Percentiles rank a stretch among this genome's conserved stretches.
Conservation (phyloP, 768 basidiomycete genomes). For the Tricholoma matsutake region DNA sequence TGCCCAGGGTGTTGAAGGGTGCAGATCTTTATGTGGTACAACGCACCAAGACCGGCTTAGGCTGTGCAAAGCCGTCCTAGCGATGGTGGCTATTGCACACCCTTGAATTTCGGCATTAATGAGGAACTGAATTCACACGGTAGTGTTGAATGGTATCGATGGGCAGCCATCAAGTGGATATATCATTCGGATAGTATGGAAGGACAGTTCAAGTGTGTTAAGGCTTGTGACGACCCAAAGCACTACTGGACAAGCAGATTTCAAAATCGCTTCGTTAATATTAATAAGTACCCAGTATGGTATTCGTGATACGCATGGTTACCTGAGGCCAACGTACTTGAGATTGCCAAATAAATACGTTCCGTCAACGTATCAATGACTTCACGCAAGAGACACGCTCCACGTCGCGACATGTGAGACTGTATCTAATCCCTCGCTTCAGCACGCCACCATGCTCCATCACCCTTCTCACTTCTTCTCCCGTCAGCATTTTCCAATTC, state of each 20-base stretch:
- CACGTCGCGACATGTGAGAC: conserved; percentile 85
- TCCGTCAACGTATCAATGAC: conserved; percentile 24
- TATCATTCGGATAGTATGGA: conserved; percentile 47
- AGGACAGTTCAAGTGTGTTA: conserved; percentile 35
- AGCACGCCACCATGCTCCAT: conserved; percentile 51
- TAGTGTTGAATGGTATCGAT: conserved; percentile 51
- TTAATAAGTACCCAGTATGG: not conserved
- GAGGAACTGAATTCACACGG: conserved; percentile 1
- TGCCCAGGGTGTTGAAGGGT: conserved; percentile 41
- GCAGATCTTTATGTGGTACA: conserved; percentile 55
- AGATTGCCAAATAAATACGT: not conserved
- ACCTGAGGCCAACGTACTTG: not conserved
- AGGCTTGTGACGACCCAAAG: conserved; percentile 40
- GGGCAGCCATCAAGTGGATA: conserved; percentile 55
- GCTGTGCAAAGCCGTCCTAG: conserved; percentile 53
- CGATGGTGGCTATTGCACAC: conserved; percentile 29
- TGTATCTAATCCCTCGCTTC: conserved; percentile 61
- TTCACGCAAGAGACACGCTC: conserved; percentile 49
- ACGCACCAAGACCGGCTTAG: conserved; percentile 46
- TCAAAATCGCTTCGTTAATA: not conserved
- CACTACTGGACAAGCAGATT: conserved; percentile 46
- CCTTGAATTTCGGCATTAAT: not conserved
- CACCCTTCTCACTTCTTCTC: conserved; percentile 33
- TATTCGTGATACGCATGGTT: not conserved
- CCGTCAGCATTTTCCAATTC: conserved; percentile 55